Evolutionary conservation across 768 basidiomycete genomes (phyloP).

Genomic region (Panaeolus cyanescens): DNA sequence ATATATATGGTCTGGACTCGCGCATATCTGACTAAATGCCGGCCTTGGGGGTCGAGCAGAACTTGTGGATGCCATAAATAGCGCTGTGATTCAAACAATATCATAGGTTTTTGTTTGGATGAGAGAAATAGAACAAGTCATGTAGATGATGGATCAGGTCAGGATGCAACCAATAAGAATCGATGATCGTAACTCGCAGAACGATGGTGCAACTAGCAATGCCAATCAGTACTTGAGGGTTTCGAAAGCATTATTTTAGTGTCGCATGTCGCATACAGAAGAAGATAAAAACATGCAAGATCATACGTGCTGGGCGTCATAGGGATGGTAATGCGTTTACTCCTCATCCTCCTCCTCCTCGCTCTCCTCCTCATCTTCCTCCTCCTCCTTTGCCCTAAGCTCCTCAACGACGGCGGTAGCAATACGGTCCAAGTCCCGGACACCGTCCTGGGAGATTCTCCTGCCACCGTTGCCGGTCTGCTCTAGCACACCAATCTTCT

Average conservation of each 20-base stretch:
- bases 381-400: conserved; percentile 70
- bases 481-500: conserved; percentile 99
- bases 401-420: conserved; percentile 88
- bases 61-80: no score
- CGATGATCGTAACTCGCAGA: not conserved
- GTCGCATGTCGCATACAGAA: conserved; percentile 42
- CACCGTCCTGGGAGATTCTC: conserved; percentile 95
- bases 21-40: not conserved
- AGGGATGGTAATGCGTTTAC: conserved; percentile 29
- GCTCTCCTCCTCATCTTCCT: conserved; percentile 74
- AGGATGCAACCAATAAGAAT: no score
- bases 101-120: not conserved
- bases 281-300: conserved; percentile 40
- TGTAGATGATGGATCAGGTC: no score
- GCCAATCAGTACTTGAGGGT: not conserved
- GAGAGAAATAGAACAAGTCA: not conserved
- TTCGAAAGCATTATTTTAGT: conserved; percentile 33
- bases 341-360: conserved; percentile 64
- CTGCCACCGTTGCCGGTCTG: conserved; percentile 92
- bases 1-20: not conserved
- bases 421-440: conserved; percentile 93
- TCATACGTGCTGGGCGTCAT: conserved; percentile 27
- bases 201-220: not conserved
- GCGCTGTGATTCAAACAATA: not conserved
- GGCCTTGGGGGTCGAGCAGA: not conserved